Evolutionary conservation across 257 asterid species (phyloP), one percentile per base, ranked within the genome.

Genomic region (Solanum clarkiae): DNA sequence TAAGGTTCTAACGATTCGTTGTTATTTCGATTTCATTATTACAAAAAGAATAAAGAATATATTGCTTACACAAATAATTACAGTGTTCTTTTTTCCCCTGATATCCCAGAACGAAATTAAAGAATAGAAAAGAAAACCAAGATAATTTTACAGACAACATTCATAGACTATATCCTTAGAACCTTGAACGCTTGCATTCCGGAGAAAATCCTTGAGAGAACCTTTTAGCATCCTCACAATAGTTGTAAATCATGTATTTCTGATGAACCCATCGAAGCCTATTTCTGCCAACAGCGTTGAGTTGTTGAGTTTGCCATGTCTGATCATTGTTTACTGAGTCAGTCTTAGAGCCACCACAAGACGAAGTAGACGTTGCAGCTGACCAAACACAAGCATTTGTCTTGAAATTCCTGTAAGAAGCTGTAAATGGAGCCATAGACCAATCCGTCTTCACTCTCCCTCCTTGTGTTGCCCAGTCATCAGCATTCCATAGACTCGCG

Each of bases 391-490:
- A 90, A 20, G 82, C 89, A 3, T 75, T 84, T 57, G 89, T 86
- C 8, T 88, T 88, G 83, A 88, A 92, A 80, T 92, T 86, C 71
- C 87, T 57, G 68, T 89, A 91, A 40, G 88, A 85, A 6, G 93
- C 92, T 3, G 85, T 65, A 57, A 92, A 92, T 0, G 92, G 94
- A 24, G 90, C 92, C 49, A 86, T 86, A 4, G 86, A 84, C 91
- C 91, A 89, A 22, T 89, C 91, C 0, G 89, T 87, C 70, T 89
- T 89, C n/a, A 89, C 87, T n/a, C 87, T 42, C 2, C 91, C 91
- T 14, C 91, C 91, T 84, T 88, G 88, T 54, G 92, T 88, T 47
- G 92, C 92, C 92, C 89, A 90, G 7, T 86, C 89, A 60, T 88
- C 90, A 5, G 89, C 92, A 54, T 88, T 83, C 92, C 90, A 88